phyloP scores from a whole-genome alignment of 495 filamentous ascomycete species.

The Neurospora sublineolata region DNA sequence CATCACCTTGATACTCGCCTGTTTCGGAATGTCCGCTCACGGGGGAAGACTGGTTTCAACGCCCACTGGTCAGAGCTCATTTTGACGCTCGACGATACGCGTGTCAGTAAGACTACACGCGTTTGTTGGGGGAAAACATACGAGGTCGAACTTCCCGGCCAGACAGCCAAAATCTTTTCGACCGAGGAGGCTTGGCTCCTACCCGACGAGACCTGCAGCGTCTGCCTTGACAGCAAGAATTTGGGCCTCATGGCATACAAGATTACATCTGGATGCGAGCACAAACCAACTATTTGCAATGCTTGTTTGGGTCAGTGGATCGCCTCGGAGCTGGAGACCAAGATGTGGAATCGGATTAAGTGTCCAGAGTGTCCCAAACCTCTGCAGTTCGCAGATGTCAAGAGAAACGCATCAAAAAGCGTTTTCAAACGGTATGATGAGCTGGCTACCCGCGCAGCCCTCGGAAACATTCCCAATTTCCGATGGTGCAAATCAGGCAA shows the following conservation, averaged over 20 bases:
- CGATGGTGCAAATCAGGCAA: slow-evolving; percentile 28
- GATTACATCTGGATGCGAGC: slow-evolving; percentile 23
- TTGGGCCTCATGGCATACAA: slow-evolving; percentile 23
- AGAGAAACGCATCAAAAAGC: slow-evolving; percentile 16
- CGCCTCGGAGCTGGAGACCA: slow-evolving; percentile 17
- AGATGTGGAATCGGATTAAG: slow-evolving; percentile 22
- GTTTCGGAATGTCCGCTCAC: slow-evolving; percentile 9
- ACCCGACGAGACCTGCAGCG: slow-evolving; percentile 21
- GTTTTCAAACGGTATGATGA: slow-evolving; percentile 27
- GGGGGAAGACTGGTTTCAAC: slow-evolving; percentile 10
- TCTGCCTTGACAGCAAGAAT: slow-evolving; percentile 29
- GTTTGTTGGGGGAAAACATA: slow-evolving; percentile 19
- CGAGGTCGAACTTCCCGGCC: slow-evolving; percentile 20
- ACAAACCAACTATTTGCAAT: slow-evolving; percentile 24
- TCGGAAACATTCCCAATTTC: slow-evolving; percentile 27
- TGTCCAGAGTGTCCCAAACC: slow-evolving; percentile 31
- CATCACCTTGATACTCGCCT: slow-evolving; percentile 7
- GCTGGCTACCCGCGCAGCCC: slow-evolving; percentile 18
- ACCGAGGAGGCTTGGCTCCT: slow-evolving; percentile 27
- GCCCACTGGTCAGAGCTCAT: slow-evolving; percentile 13
- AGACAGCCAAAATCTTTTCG: slow-evolving; percentile 19
- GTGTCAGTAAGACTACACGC: slow-evolving; percentile 5
- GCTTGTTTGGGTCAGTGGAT: slow-evolving; percentile 28
- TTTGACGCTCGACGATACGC: slow-evolving; percentile 9
- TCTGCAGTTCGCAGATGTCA: slow-evolving; percentile 24